phyloP scores from a whole-genome alignment of 78 protist species.

The Dictyostelium capitatum region DNA sequence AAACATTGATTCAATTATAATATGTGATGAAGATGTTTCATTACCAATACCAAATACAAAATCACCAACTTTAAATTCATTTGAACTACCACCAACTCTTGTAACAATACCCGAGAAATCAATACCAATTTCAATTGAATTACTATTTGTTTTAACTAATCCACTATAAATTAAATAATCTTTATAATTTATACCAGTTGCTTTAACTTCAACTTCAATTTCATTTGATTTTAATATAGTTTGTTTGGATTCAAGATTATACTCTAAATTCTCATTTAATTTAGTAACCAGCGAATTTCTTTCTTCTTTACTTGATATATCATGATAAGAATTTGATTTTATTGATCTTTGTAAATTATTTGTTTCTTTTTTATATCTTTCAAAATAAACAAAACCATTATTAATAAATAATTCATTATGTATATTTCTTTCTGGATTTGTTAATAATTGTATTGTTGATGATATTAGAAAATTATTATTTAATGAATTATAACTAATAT shows the following conservation, averaged over 20 bases:
- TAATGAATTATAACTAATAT: background rate
- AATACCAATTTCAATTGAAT: too few species aligned
- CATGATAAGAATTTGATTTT: background rate
- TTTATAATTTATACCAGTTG: constrained; percentile 11
- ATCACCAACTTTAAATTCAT: constrained; percentile 17
- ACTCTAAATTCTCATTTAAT: background rate
- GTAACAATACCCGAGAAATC: constrained; percentile 66
- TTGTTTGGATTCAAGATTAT: background rate
- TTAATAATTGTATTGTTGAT: background rate
- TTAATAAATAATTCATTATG: background rate
- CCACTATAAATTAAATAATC: background rate
- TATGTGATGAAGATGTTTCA: background rate
- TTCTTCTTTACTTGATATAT: background rate
- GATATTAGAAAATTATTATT: background rate
- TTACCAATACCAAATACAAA: background rate
- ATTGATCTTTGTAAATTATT: background rate
- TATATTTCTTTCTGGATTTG: background rate
- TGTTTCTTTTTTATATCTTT: background rate
- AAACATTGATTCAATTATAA: background rate
- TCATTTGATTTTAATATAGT: background rate
- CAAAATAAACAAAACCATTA: background rate
- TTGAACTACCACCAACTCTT: background rate
- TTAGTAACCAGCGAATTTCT: background rate
- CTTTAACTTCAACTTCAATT: constrained; percentile 9
- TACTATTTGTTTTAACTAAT: background rate